Percentiles rank a stretch among this genome's conserved stretches.
phyloP scores from a whole-genome alignment of 2,329 filamentous ascomycete genomes.

The Epichloe amarillans region DNA sequence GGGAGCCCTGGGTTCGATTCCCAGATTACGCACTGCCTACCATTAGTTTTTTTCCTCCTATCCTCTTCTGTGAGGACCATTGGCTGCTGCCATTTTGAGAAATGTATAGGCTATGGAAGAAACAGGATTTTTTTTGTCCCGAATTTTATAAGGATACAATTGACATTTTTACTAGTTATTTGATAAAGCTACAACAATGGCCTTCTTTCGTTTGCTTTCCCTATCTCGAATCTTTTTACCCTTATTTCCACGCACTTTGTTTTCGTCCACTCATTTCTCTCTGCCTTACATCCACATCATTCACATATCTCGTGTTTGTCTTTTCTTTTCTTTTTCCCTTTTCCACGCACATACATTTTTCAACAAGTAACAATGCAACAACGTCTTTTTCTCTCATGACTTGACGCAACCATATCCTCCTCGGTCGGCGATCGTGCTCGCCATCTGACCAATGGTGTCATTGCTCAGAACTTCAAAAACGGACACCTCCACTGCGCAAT shows the following conservation, averaged over 20 bases:
- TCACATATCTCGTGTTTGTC: background rate
- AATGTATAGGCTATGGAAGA: too few relatives aligned
- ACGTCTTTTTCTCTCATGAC: background rate
- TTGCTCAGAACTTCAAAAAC: slow-evolving; percentile 35
- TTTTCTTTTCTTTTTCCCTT: background rate
- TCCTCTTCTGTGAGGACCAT: too few relatives aligned
- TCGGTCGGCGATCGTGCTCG: slow-evolving; percentile 21
- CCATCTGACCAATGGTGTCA: slow-evolving; percentile 25
- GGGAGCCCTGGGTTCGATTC: slow-evolving; percentile 22
- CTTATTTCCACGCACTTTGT: too few relatives aligned
- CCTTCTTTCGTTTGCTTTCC: too few relatives aligned
- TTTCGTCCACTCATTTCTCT: background rate
- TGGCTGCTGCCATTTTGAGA: too few relatives aligned
- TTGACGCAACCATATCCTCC: slow-evolving; percentile 15
- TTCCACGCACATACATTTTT: background rate
- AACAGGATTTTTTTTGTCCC: too few relatives aligned
- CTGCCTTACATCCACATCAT: background rate
- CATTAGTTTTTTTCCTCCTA: fast-evolving
- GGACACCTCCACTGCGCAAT: slow-evolving; percentile 29
- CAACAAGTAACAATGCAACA: background rate
- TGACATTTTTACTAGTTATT: too few relatives aligned
- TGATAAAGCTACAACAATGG: too few relatives aligned
- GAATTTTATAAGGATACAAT: too few relatives aligned
- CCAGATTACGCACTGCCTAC: slow-evolving; percentile 15
- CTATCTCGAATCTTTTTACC: too few relatives aligned